Conservation (phyloP, 768 basidiomycete species). For the Mycena alexandri region DNA sequence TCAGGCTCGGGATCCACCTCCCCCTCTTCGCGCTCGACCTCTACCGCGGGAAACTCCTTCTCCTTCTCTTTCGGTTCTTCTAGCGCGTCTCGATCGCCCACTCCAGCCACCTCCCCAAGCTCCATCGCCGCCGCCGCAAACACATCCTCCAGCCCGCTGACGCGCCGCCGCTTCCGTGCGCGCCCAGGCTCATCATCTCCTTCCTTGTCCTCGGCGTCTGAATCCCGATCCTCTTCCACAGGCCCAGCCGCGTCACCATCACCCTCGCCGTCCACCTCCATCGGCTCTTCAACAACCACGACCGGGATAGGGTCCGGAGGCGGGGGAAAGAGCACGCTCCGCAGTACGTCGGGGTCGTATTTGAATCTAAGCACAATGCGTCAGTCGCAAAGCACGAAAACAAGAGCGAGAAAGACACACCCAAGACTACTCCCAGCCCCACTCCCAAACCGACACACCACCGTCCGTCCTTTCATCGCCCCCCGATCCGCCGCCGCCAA, state of each 20-base stretch:
- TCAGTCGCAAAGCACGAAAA: conserved; percentile 1
- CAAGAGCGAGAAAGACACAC: conserved; percentile 36
- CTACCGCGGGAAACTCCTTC: not conserved
- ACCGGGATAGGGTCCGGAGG: not conserved
- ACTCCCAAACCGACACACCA: conserved; percentile 61
- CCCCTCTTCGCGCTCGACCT: conserved; percentile 1
- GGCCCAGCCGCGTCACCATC: not conserved
- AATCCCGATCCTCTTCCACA: not conserved
- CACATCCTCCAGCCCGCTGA: conserved; percentile 31
- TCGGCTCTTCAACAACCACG: not conserved
- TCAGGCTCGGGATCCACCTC: not conserved
- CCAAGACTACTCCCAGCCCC: conserved; percentile 55
- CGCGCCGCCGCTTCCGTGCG: conserved; percentile 29
- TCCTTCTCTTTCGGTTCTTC: conserved; percentile 1
- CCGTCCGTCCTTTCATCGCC: conserved; percentile 58
- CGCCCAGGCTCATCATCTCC: conserved; percentile 14
- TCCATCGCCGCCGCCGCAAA: conserved; percentile 23
- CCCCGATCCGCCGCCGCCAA: conserved; percentile 39
- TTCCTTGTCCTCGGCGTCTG: not conserved
- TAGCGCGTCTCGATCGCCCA: not conserved
- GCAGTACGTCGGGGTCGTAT: conserved; percentile 60
- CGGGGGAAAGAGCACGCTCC: conserved; percentile 59
- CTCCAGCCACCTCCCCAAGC: conserved; percentile 4
- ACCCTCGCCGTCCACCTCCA: not conserved
- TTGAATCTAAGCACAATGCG: conserved; percentile 57